Percentiles rank a stretch among this genome's conserved stretches.
These are phyloP conservation scores for Colletotrichum echinochloae DNA, from an alignment of 2,329 filamentous ascomycete genomes.

Conservation along the genomic window DNA sequence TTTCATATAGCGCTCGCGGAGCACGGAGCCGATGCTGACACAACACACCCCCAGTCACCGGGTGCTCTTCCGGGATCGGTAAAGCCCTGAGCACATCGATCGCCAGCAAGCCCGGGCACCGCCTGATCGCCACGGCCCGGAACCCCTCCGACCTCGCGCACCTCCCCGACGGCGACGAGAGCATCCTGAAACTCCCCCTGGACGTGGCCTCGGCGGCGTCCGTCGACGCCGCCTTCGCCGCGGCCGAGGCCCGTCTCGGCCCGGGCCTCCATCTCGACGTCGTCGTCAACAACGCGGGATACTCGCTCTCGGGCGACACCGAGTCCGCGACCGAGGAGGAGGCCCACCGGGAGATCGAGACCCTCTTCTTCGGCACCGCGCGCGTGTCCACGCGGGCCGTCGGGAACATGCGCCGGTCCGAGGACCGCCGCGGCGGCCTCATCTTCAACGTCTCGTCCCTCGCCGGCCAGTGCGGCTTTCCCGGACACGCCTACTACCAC, in stretches of 20 bases:
- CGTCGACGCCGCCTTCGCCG: conserved; percentile 51
- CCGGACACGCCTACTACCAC: conserved; percentile 44
- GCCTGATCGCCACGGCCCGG: conserved; percentile 62
- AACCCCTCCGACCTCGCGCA: conserved; percentile 54
- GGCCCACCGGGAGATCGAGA: conserved; percentile 53
- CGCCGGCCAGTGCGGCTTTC: conserved; percentile 40
- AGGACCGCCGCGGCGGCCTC: conserved; percentile 42
- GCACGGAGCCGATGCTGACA: neutral
- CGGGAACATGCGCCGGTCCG: conserved; percentile 52
- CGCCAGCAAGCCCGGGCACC: conserved; percentile 51
- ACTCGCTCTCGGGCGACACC: conserved; percentile 47
- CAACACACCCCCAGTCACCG: conserved; percentile 53
- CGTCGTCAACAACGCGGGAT: conserved; percentile 51
- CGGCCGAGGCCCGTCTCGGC: conserved; percentile 50
- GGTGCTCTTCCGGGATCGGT: conserved; percentile 63
- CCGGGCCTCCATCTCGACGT: conserved; percentile 47
- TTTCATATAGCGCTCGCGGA: too few species aligned
- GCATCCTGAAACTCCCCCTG: conserved; percentile 58
- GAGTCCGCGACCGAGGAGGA: conserved; percentile 44
- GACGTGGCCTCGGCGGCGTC: conserved; percentile 58
- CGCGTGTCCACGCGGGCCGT: conserved; percentile 53
- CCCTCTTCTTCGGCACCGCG: conserved; percentile 58
- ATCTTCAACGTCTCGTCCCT: conserved; percentile 43
- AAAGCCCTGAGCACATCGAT: conserved; percentile 53
- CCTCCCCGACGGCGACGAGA: conserved; percentile 50